These are phyloP conservation scores for Xerocomellus amylosporus DNA, from an alignment of 768 basidiomycete species.

Conservation along the genomic window DNA sequence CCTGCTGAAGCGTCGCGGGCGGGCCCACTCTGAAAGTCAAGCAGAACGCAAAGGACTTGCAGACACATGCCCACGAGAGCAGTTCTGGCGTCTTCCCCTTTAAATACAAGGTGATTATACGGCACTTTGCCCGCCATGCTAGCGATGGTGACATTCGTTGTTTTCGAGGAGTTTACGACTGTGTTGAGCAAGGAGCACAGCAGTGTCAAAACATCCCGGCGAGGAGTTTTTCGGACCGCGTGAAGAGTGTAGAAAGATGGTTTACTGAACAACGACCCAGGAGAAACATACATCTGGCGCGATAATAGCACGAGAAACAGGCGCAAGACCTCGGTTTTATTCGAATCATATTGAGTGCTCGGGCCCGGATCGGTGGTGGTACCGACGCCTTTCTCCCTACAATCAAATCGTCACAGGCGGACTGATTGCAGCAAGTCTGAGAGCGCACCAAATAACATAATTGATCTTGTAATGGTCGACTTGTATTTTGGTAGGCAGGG, in stretches of 20 bases:
- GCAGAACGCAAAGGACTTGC: conserved; percentile 70
- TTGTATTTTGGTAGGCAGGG: conserved; percentile 74
- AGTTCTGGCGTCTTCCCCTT: conserved; percentile 77
- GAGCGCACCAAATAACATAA: conserved; percentile 80
- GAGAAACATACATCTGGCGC: conserved; percentile 82
- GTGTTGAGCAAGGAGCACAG: conserved; percentile 94
- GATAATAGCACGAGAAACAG: conserved; percentile 87
- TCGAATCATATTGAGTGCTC: conserved; percentile 62
- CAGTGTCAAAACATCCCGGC: conserved; percentile 85
- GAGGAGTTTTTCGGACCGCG: conserved; percentile 69
- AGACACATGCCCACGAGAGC: conserved; percentile 72
- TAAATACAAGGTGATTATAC: conserved; percentile 88
- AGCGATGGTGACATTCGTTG: conserved; percentile 52
- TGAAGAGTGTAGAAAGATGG: conserved; percentile 78
- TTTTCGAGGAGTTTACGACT: conserved; percentile 64
- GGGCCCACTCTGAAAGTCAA: conserved; percentile 79
- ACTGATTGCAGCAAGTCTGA: conserved; percentile 1
- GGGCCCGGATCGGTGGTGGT: conserved; percentile 74
- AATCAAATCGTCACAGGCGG: conserved; percentile 3
- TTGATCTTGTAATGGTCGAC: conserved; percentile 80
- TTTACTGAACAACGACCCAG: conserved; percentile 63
- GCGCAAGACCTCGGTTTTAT: conserved; percentile 87
- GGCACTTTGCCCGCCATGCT: conserved; percentile 77
- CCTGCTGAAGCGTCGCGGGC: conserved; percentile 54
- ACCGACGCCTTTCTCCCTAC: conserved; percentile 93